A percentile compares a stretch with the other conserved stretches of the same genome.
Conservation (phyloP, 164 flowering plant genomes). For the Nymphaea thermarum region DNA sequence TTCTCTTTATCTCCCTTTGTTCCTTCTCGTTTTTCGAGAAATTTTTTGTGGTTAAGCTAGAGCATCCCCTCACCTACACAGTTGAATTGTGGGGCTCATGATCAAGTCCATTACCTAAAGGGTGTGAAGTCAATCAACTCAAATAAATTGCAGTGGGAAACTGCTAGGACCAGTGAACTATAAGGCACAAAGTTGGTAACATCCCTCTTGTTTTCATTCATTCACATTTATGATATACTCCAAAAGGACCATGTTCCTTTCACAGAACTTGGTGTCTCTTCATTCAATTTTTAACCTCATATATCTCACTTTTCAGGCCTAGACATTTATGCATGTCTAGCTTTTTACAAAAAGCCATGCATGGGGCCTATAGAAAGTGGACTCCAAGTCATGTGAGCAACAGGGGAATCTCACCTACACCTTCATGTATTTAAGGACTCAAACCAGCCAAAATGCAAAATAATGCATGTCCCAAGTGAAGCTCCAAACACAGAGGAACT, state of each 20-base stretch:
- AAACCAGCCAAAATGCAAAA: neutral
- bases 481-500: neutral
- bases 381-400: conserved; percentile 3
- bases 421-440: neutral
- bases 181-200: no score
- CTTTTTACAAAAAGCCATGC: neutral
- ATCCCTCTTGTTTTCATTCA: no score
- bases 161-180: no score
- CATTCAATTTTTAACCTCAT: neutral
- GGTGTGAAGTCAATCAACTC: no score
- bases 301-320: neutral
- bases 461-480: neutral
- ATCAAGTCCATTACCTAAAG: no score
- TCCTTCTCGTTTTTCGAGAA: no score
- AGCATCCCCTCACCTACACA: no score
- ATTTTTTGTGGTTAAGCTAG: no score
- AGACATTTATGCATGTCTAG: neutral
- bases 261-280: neutral
- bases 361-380: neutral
- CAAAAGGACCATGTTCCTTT: neutral
- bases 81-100: no score
- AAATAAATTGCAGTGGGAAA: no score
- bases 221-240: no score
- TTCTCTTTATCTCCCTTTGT: no score
- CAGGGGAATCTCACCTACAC: neutral